Conservation (phyloP, 164 flowering plant species). For the Hamamelis virginiana region DNA sequence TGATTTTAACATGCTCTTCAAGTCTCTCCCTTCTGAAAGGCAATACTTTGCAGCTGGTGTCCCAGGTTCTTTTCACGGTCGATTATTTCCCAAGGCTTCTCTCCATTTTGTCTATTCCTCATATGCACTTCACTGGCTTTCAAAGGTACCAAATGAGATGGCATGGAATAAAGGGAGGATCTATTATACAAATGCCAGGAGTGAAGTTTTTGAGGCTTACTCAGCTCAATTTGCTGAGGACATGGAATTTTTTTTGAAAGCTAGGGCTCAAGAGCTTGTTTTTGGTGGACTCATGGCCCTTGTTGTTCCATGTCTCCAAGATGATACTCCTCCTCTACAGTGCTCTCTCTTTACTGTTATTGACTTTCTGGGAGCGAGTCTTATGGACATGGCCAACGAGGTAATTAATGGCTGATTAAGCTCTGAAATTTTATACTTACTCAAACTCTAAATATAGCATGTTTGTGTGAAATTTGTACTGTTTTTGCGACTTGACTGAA, state of each 20-base stretch:
- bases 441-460: no score
- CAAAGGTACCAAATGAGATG: conserved; percentile 20
- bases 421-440: no score
- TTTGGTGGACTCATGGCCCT: conserved; percentile 30
- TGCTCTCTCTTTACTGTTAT: not conserved
- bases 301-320: conserved; percentile 7
- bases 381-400: conserved; percentile 21
- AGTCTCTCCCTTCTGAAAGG: conserved; percentile 21
- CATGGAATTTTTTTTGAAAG: conserved; percentile 21
- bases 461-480: no score
- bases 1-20: conserved; percentile 38
- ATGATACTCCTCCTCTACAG: conserved; percentile 4
- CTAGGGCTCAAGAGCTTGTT: conserved; percentile 32
- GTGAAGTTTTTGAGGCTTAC: conserved; percentile 16
- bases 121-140: conserved; percentile 32
- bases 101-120: conserved; percentile 24
- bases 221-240: conserved; percentile 22
- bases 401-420: not conserved
- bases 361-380: conserved; percentile 8
- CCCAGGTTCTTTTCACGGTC: conserved; percentile 31
- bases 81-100: conserved; percentile 29
- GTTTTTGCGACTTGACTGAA: no score
- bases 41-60: no score
- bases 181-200: conserved; percentile 17
- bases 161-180: conserved; percentile 35